phyloP scores from a whole-genome alignment of 75 land plant genomes.

The Picea glauca region DNA sequence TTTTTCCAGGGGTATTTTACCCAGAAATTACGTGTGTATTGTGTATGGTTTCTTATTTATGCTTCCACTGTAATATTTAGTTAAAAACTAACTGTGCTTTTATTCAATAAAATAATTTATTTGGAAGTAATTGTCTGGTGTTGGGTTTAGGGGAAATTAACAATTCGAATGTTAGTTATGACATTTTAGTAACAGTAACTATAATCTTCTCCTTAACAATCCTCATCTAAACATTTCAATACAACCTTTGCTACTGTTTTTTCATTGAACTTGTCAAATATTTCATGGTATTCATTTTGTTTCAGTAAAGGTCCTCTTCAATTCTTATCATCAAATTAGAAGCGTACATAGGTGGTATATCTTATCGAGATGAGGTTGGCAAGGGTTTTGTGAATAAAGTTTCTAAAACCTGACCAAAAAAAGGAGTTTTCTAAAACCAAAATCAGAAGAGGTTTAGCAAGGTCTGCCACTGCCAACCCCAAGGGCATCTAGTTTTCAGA shows the following conservation, averaged over 20 bases:
- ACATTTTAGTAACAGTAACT: too few relatives aligned
- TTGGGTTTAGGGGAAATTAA: too few relatives aligned
- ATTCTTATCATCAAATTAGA: background rate
- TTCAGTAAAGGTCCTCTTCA: background rate
- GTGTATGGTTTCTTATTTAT: too few relatives aligned
- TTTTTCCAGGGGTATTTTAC: too few relatives aligned
- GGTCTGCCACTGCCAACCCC: too few relatives aligned
- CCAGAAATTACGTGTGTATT: too few relatives aligned
- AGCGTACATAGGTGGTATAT: background rate
- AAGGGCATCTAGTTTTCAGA: background rate
- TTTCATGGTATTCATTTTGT: background rate
- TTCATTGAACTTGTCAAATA: background rate
- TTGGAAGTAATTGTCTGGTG: too few relatives aligned
- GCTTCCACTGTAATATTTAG: too few relatives aligned
- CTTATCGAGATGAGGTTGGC: background rate
- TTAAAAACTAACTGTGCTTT: too few relatives aligned
- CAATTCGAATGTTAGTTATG: too few relatives aligned
- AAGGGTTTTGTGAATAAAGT: background rate
- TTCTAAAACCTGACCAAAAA: background rate
- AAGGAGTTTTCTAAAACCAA: constrained; percentile 1
- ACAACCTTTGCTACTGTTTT: background rate
- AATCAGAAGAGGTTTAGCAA: background rate
- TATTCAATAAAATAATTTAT: too few relatives aligned
- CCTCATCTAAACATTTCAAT: background rate
- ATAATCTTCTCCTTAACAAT: too few relatives aligned